A percentile compares a stretch with the other conserved stretches of the same genome.
These are phyloP conservation scores for Solanum hybrid DNA, from an alignment of 305 asterid species.

Conservation along the genomic window DNA sequence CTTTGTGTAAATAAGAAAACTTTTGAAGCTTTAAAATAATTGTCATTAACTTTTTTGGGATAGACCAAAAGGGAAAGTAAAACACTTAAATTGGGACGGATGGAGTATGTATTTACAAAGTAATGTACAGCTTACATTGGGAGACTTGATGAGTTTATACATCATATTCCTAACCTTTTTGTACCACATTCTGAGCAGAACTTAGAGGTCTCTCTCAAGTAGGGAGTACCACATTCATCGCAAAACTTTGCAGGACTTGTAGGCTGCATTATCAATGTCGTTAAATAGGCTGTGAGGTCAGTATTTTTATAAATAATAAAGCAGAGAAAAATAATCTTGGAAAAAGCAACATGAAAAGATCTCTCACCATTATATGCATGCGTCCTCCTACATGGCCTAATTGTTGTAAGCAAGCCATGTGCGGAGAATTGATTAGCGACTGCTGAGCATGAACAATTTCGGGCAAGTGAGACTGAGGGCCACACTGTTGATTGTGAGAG, in stretches of 20 bases:
- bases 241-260: slow-evolving; percentile 83
- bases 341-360: neutral
- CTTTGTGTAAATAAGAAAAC: neutral
- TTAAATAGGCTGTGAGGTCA: neutral
- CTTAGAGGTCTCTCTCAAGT: slow-evolving; percentile 72
- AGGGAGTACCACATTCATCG: slow-evolving; percentile 76
- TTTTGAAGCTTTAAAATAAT: neutral
- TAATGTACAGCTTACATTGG: neutral
- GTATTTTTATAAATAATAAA: neutral
- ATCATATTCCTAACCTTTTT: slow-evolving; percentile 66
- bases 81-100: neutral
- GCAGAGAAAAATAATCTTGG: neutral
- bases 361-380: slow-evolving; percentile 57
- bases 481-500: slow-evolving; percentile 64
- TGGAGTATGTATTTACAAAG: neutral
- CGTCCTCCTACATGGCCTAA: slow-evolving; percentile 75
- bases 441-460: slow-evolving; percentile 71
- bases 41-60: neutral
- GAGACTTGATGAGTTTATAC: neutral
- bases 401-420: slow-evolving; percentile 59
- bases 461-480: slow-evolving; percentile 58
- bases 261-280: slow-evolving; percentile 33
- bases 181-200: slow-evolving; percentile 87
- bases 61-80: neutral
- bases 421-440: slow-evolving; percentile 50